Evolutionary conservation across 805 yeast species (phyloP).

Genomic region (Brettanomyces naardenensis): DNA sequence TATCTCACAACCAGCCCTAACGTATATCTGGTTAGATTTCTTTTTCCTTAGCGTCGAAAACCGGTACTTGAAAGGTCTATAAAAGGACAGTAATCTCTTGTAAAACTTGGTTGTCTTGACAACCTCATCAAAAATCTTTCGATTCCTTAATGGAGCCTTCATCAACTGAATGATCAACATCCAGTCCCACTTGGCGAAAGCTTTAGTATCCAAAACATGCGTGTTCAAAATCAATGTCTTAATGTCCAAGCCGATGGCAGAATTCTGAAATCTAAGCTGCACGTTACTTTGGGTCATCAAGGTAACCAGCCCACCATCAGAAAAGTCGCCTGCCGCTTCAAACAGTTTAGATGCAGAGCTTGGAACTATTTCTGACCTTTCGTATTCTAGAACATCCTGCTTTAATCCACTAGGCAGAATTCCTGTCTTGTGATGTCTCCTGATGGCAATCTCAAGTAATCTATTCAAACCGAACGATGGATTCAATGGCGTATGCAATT

Average conservation of each 20-base stretch:
- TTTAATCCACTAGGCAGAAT: conserved; percentile 12
- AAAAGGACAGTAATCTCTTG: conserved; percentile 78
- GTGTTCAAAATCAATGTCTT: conserved; percentile 60
- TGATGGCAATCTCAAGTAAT: conserved; percentile 20
- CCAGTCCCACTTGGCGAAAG: conserved; percentile 86
- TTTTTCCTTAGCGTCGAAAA: conserved; percentile 50
- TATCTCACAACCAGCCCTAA: conserved; percentile 69
- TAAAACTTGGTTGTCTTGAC: conserved; percentile 75
- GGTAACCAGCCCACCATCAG: background rate
- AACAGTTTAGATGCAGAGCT: conserved; percentile 2
- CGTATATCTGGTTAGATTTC: conserved; percentile 46
- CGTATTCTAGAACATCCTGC: background rate
- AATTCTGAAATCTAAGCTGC: background rate
- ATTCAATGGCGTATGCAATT: conserved; percentile 21
- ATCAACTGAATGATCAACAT: conserved; percentile 59
- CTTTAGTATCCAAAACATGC: conserved; percentile 69
- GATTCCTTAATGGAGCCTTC: conserved; percentile 74
- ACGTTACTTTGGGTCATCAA: background rate
- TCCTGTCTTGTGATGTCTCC: conserved; percentile 17
- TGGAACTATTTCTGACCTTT: background rate
- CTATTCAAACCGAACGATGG: conserved; percentile 22
- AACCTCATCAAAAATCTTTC: conserved; percentile 68
- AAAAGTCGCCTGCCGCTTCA: background rate
- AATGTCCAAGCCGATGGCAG: conserved; percentile 48
- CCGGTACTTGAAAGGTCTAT: conserved; percentile 83